phyloP scores from a whole-genome alignment of 192 early-diverging fungal genomes.

The Dissophora ornata region DNA sequence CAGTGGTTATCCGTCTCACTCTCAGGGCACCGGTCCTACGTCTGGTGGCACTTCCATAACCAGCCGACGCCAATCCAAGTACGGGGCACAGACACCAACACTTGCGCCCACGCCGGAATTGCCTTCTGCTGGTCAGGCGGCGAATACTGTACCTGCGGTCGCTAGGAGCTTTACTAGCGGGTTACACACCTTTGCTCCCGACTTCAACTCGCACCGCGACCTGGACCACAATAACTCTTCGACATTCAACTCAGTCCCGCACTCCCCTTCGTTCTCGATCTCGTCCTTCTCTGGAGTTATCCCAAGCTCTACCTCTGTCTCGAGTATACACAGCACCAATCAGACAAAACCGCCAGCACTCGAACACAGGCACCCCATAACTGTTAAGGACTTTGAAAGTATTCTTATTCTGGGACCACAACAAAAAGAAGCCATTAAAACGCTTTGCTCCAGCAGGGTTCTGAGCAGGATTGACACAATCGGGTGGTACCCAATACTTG shows the following conservation, averaged over 20 bases:
- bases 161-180: conserved; percentile 2
- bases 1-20: conserved; percentile 1
- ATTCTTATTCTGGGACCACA: conserved; percentile 31
- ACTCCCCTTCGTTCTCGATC: conserved; percentile 42
- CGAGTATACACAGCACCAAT: conserved; percentile 22
- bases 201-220: conserved; percentile 16
- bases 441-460: conserved; percentile 40
- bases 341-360: conserved; percentile 35
- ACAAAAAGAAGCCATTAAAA: conserved; percentile 34
- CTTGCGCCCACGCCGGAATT: conserved; percentile 33
- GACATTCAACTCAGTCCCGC: conserved; percentile 6
- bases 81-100: conserved; percentile 13
- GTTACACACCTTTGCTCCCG: conserved; percentile 32
- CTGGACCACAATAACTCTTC: conserved; percentile 3
- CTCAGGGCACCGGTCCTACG: background rate
- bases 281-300: conserved; percentile 42
- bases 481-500: conserved; percentile 51
- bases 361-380: conserved; percentile 35
- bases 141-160: background rate
- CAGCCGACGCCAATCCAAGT: conserved; percentile 26
- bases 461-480: conserved; percentile 51
- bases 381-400: conserved; percentile 42
- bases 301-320: conserved; percentile 34
- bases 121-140: conserved; percentile 9
- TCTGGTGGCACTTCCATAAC: background rate